These are phyloP conservation scores for Gossypium ekmanianum DNA, from an alignment of 345 rosid genomes.

Conservation along the genomic window DNA sequence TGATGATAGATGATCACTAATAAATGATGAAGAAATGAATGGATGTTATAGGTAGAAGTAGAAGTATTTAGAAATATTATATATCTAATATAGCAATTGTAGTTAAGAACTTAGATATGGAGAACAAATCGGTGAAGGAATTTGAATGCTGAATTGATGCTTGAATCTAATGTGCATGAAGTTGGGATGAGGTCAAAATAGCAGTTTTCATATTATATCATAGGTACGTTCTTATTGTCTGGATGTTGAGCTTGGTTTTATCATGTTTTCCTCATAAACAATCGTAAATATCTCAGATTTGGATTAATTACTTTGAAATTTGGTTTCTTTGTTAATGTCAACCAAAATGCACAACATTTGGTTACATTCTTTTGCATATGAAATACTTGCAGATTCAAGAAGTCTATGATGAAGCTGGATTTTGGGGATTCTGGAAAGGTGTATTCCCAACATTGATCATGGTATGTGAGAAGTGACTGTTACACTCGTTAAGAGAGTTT, in stretches of 20 bases:
- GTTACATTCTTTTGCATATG: conserved; percentile 16
- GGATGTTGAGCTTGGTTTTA: not conserved
- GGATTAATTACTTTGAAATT: not conserved
- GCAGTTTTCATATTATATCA: not conserved
- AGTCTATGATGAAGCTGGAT: conserved; percentile 74
- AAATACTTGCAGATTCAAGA: conserved; percentile 67
- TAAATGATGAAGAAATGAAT: conserved; percentile 3
- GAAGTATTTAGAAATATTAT: not conserved
- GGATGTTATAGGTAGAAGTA: not conserved
- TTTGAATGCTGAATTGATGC: not conserved
- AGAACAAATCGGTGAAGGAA: not conserved
- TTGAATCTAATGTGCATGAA: not conserved
- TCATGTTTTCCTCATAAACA: not conserved
- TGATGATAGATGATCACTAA: not conserved
- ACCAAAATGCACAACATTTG: not conserved
- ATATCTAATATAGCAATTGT: not conserved
- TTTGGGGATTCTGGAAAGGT: conserved; percentile 92
- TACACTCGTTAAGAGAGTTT: conserved; percentile 20
- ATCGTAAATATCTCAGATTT: not conserved
- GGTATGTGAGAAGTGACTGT: conserved; percentile 51
- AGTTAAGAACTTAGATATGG: not conserved
- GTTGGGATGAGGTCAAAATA: not conserved
- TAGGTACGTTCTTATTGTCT: not conserved
- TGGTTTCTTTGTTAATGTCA: not conserved
- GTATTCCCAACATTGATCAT: conserved; percentile 86